Conservation (phyloP, 371 early-diverging fungal genomes). For the Mortierella sp. region DNA sequence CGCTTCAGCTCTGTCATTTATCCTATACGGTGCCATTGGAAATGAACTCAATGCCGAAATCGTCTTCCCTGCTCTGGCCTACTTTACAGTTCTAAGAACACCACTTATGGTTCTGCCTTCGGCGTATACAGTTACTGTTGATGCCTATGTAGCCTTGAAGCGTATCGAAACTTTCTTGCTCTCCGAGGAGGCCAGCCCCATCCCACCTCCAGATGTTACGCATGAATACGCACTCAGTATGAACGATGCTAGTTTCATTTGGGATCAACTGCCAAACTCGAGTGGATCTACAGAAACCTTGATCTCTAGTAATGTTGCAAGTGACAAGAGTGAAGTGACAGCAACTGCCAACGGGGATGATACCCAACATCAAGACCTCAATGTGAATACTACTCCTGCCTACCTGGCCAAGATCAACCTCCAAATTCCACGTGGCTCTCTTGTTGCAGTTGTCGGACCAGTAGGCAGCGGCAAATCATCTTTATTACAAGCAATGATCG, state of each 20-base stretch:
- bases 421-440: constrained; percentile 60
- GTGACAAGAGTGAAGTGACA: not conserved
- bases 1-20: constrained; percentile 59
- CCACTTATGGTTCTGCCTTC: constrained; percentile 82
- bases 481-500: constrained; percentile 67
- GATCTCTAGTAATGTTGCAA: constrained; percentile 6
- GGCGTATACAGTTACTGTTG: constrained; percentile 67
- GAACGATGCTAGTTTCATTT: constrained; percentile 66
- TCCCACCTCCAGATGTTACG: constrained; percentile 53
- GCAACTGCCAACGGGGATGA: not conserved
- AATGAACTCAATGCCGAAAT: constrained; percentile 39
- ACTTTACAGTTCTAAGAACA: constrained; percentile 63
- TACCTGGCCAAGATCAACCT: constrained; percentile 26
- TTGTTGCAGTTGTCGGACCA: constrained; percentile 70
- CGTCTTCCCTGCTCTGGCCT: constrained; percentile 61
- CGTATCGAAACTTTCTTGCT: constrained; percentile 73
- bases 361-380: not conserved
- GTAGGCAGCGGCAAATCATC: constrained; percentile 73
- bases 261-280: constrained; percentile 60
- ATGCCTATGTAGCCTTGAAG: constrained; percentile 72
- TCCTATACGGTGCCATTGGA: constrained; percentile 54
- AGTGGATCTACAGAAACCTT: constrained; percentile 19
- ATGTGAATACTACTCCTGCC: not conserved
- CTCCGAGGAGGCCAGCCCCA: constrained; percentile 70
- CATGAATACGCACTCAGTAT: constrained; percentile 55